Base-by-base conservation (phyloP, 2,329 filamentous ascomycete species). In the Lojkania enalia region DNA sequence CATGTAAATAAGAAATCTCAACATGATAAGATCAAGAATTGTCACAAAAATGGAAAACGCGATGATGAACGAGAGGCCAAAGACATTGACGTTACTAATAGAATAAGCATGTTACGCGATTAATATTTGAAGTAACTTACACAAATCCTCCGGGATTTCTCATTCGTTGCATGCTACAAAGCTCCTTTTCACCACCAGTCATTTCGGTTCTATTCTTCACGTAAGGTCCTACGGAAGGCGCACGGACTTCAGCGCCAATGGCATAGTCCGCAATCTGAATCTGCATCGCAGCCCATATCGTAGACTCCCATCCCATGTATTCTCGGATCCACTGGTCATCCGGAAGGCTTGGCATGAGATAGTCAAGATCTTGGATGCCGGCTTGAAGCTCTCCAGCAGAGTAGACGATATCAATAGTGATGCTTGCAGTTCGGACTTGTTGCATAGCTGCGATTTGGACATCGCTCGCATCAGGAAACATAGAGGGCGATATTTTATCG, bases 271-370 rank as follows among this genome's bases (percentile, higher is more conserved):
- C 15, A 5, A 55, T 11, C 3, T 20, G 7, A 5, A 20, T 32
- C n/a, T 54, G 48, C 15, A 49, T 16, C 5, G 14, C 14, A 11
- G 48, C 42, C 44, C 47, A 49, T 15, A 33, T 35, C 16, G 20
- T 27, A 16, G 19, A 7, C 20, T 49, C 48, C 44, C 44, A 51
- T 2, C 19, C 4, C 0, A 16, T 20, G 11, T 49, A n/a, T 19
- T 55, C 52, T 5, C 11, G 33, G n/a, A 39, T 27, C 52, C 50
- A 55, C 25, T 55, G 50, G 21, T 55, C 41, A 23, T 42, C 18
- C 19, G 50, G 52, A n/a, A n/a, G n/a, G n/a, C n/a, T n/a, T n/a
- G n/a, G n/a, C n/a, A n/a, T n/a, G 2, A 54, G 37, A 5, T 33
- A 45, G 14, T 9, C 30, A 33, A 33, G 7, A 16, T 33, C 30